Base-by-base conservation (phyloP, 371 early-diverging fungal genomes). In the Mucor circinelloides region DNA sequence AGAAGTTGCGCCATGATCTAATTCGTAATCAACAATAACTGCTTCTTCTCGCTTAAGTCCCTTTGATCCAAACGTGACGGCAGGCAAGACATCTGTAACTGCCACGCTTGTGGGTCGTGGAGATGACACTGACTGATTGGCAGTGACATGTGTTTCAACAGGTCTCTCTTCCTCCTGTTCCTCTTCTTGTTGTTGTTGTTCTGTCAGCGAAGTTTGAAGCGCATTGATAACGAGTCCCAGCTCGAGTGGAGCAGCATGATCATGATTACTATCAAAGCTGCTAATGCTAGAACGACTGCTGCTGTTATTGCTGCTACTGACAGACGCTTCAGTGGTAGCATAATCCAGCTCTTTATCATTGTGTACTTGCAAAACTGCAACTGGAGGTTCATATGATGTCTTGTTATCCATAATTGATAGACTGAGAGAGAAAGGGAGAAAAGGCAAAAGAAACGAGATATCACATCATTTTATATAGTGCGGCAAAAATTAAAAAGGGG, bases 181-280 rank as follows among this genome's bases (percentile, higher is more conserved):
- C 31, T 57, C 57, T 32, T 32, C 38, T 23, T 36, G 30, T 28
- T 63, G 10, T 1, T 57, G 7, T 40, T 66, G 46, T 28, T 59
- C 60, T 23, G 15, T 17, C 31, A 69, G 52, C 2, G 64, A 50
- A 6, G 63, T 64, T 38, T 69, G 69, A n/a, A 70, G 60, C 0
- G 61, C 70, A 52, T 63, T 44, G 6, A 70, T 60, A 3, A 70
- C 66, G 6, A 66, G 27, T 0, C 70, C 70, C 19, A 70, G 27
- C 13, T 70, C 70, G 6, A 70, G 48, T 1, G 70, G 57, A 0
- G 42, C 21, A 5, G 50, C 56, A 17, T 52, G 63, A 58, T 68
- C 54, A n/a, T 55, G 40, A 2, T 60, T 46, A 30, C 65, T 69
- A 57, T 70, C 70, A 13, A 57, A 23, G 9, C 66, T 70, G 50